Conservation (phyloP, 352 stramenopile species). For the Globisporangium nodosum region DNA sequence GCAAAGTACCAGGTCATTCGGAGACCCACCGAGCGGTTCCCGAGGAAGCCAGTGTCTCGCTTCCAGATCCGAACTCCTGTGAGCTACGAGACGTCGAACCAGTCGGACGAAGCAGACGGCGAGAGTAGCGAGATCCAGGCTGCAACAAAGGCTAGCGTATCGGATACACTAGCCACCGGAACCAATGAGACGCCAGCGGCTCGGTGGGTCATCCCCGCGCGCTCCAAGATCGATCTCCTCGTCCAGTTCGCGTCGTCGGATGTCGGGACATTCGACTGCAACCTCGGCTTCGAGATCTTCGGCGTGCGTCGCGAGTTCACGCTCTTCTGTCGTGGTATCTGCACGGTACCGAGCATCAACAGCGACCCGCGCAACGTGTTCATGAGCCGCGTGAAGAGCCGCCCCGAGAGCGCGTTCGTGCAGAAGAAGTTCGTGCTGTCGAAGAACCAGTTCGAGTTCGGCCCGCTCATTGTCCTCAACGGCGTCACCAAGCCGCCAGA, state of each 20-base stretch:
- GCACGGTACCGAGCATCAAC: conserved; percentile 90
- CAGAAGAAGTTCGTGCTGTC: conserved; percentile 91
- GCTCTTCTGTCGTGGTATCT: conserved; percentile 76
- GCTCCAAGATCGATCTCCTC: conserved; percentile 45
- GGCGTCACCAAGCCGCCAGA: conserved; percentile 17
- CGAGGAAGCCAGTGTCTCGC: conserved; percentile 43
- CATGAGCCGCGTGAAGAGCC: conserved; percentile 89
- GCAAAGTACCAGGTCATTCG: conserved; percentile 79
- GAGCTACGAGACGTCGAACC: neutral
- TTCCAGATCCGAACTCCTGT: conserved; percentile 43
- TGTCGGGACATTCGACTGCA: conserved; percentile 78
- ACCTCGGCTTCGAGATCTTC: conserved; percentile 89
- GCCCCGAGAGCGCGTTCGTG: conserved; percentile 55
- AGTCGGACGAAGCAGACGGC: neutral
- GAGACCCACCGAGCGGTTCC: conserved; percentile 52
- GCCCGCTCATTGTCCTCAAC: conserved; percentile 73
- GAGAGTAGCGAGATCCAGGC: neutral
- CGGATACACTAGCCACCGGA: conserved; percentile 6
- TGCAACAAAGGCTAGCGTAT: neutral
- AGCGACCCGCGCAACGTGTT: conserved; percentile 92
- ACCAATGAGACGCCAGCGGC: neutral
- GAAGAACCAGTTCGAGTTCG: conserved; percentile 90
- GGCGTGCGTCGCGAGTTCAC: conserved; percentile 79
- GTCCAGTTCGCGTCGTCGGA: conserved; percentile 80
- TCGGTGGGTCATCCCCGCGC: conserved; percentile 80